Conservation (phyloP, 2,329 filamentous ascomycete genomes). For the Plectosphaerella cucumerina region DNA sequence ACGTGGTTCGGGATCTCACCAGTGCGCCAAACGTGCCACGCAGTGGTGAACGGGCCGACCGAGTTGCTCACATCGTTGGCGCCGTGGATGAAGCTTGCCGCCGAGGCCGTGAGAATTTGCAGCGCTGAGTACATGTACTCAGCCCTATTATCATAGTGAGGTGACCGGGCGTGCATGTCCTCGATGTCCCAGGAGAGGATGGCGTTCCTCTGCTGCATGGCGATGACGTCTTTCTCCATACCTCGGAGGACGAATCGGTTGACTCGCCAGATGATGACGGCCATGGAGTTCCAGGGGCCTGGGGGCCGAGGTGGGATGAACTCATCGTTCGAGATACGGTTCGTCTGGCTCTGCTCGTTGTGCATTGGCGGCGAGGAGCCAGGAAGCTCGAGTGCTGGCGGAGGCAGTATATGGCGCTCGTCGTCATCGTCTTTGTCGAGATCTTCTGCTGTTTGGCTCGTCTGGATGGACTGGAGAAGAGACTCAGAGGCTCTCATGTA, state of each 20-base stretch:
- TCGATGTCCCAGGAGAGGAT: slow-evolving; percentile 43
- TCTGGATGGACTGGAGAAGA: slow-evolving; percentile 27
- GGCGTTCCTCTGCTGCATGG: slow-evolving; percentile 39
- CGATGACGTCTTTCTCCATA: slow-evolving; percentile 43
- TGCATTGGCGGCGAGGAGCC: slow-evolving; percentile 5
- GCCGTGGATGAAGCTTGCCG: slow-evolving; percentile 52
- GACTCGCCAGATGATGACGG: slow-evolving; percentile 33
- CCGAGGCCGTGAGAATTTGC: slow-evolving; percentile 46
- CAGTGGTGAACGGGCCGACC: slow-evolving; percentile 46
- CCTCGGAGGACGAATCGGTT: slow-evolving; percentile 40
- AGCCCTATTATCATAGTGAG: slow-evolving; percentile 49
- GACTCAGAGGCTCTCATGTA: slow-evolving; percentile 28
- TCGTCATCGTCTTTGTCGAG: slow-evolving; percentile 22
- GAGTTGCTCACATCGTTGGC: slow-evolving; percentile 53
- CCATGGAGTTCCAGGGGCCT: slow-evolving; percentile 35
- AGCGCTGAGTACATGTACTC: slow-evolving; percentile 46
- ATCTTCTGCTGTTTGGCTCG: slow-evolving; percentile 12
- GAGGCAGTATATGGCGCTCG: slow-evolving; percentile 21
- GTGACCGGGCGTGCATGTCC: slow-evolving; percentile 43
- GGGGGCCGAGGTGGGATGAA: slow-evolving; percentile 25
- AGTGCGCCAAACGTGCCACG: slow-evolving; percentile 44
- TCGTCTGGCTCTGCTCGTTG: slow-evolving; percentile 1
- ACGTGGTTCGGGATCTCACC: slow-evolving; percentile 31
- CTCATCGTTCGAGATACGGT: slow-evolving; percentile 9
- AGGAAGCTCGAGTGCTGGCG: slow-evolving; percentile 17